Percentiles rank a stretch among this genome's conserved stretches.
Evolutionary conservation across 2,329 filamentous ascomycete genomes (phyloP).

Genomic region (Setomelanomma holmii): DNA sequence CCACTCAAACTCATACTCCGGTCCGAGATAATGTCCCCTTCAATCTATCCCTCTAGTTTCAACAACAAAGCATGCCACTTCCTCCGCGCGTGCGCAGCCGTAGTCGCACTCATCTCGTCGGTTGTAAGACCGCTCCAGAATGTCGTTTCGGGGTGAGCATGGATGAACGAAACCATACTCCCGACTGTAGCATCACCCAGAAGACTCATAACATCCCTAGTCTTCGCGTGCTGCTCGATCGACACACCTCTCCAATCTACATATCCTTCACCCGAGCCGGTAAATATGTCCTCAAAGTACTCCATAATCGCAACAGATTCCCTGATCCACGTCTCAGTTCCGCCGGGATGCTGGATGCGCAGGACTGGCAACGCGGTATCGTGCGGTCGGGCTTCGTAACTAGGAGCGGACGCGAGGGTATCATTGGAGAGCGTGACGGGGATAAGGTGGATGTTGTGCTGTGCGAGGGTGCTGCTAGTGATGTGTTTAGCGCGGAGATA

Average conservation of each 20-base stretch:
- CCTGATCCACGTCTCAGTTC: constrained; percentile 8
- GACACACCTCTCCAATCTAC: background rate
- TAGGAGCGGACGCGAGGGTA: constrained; percentile 6
- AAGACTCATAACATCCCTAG: constrained; percentile 12
- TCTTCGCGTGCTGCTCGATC: constrained; percentile 11
- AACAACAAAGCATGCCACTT: constrained; percentile 1
- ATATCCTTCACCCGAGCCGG: background rate
- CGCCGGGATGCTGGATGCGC: constrained; percentile 10
- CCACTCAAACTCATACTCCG: constrained; percentile 17
- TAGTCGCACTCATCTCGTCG: constrained; percentile 2
- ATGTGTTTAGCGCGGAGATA: constrained; percentile 24
- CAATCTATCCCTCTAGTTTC: constrained; percentile 20
- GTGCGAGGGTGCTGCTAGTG: constrained; percentile 9
- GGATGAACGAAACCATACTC: constrained; percentile 1
- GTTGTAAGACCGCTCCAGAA: constrained; percentile 14
- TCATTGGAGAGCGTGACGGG: constrained; percentile 6
- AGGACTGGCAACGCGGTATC: constrained; percentile 15
- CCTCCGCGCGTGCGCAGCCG: constrained; percentile 10
- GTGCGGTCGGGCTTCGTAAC: constrained; percentile 13
- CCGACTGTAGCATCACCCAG: constrained; percentile 13
- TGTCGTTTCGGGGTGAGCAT: constrained; percentile 10
- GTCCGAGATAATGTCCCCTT: constrained; percentile 10
- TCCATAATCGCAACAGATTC: constrained; percentile 6
- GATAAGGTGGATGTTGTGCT: constrained; percentile 22
- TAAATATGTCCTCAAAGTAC: background rate